phyloP scores from a whole-genome alignment of 2,329 filamentous ascomycete species.

The Zymoseptoria tritici region DNA sequence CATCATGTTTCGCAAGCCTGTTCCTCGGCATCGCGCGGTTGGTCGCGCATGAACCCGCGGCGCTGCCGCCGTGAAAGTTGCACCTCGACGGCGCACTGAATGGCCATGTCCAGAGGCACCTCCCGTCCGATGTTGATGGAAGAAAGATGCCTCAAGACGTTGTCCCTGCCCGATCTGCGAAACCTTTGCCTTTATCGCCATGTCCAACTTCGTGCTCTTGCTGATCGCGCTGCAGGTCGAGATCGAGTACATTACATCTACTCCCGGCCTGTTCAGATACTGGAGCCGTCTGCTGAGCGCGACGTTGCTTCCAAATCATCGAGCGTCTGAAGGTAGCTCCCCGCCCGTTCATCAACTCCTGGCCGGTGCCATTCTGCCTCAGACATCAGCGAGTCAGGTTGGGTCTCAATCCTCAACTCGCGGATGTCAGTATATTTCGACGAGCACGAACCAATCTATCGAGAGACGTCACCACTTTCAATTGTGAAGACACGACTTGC shows the following conservation, averaged over 20 bases:
- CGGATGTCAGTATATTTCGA: slow-evolving; percentile 1
- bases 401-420: not conserved
- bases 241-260: not conserved
- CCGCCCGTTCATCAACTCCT: not conserved
- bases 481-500: not conserved
- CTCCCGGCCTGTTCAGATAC: not conserved
- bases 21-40: not conserved
- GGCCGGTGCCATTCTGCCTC: not conserved
- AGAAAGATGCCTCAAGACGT: not conserved
- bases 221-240: not conserved
- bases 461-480: not conserved
- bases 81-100: not conserved
- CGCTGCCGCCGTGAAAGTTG: not conserved
- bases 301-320: not conserved
- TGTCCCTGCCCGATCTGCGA: not conserved
- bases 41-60: not conserved
- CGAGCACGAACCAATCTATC: slow-evolving; percentile 1
- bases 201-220: not conserved
- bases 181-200: not conserved
- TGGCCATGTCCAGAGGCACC: not conserved
- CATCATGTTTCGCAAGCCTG: not conserved
- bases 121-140: not conserved
- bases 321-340: not conserved
- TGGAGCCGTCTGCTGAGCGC: not conserved
- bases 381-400: not conserved